Base-by-base conservation (phyloP, 2,329 filamentous ascomycete genomes). In the Aspergillus spinulosporus region DNA sequence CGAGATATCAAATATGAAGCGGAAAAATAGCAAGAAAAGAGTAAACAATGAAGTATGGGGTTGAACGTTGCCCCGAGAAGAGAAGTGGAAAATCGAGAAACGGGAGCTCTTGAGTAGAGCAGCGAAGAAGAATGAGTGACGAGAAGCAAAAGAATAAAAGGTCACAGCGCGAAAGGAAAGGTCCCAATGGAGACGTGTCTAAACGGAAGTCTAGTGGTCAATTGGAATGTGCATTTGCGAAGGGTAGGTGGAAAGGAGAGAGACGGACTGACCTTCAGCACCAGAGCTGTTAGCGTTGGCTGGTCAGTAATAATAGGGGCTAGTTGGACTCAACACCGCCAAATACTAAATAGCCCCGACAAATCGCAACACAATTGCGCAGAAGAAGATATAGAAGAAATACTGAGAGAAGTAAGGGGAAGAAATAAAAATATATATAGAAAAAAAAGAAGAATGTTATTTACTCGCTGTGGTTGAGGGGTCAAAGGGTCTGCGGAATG, bases 181-280 rank as follows among this genome's bases (percentile, higher is more conserved):
- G 58, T 34, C 57, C 58, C 60, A 65, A 62, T 55, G 60, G 61
- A 64, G 66, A 69, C 64, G 68, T 69, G 69, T 68, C 67, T 70
- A 64, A 58, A 64, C 52, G 52, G 43, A 54, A 49, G 54, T 48
- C 58, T 56, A 59, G 54, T 58, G 56, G 64, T 69, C 62, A 68
- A 71, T 69, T 68, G 68, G 66, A 72, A 68, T 71, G 66, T 68
- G 60, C 60, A 66, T 63, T 53, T 43, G 56, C 44, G 75, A 59
- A 59, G 59, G 52, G 62, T 62, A 61, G 58, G 61, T 63, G 62
- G 62, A 63, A 59, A 59, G 57, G 59, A 45, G 54, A 49, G 43
- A 57, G 57, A 62, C 60, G 59, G 57, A 54, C 54, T 37, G 32
- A 53, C 49, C 49, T 51, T 37, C 53, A 60, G 61, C 26, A 28